Conservation (phyloP, 78 protist species). For the Neovahlkampfia damariscottae region DNA sequence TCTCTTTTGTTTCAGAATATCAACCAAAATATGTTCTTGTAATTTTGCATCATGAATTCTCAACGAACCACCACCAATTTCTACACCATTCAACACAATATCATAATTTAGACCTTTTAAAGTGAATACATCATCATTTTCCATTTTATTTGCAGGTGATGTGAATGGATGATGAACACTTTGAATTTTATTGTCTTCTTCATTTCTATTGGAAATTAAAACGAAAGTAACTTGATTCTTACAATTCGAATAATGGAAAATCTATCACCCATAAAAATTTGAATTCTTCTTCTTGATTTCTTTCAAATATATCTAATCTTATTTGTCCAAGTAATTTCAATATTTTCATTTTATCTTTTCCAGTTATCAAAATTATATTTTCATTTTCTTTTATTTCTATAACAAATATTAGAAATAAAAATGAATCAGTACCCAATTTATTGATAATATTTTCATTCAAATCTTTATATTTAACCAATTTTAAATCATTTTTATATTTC, state of each 20-base stretch:
- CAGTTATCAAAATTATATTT: too few relatives aligned
- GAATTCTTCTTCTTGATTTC: slow-evolving; percentile 13
- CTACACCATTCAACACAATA: slow-evolving; percentile 70
- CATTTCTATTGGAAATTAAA: slow-evolving; percentile 8
- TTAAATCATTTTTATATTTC: too few relatives aligned
- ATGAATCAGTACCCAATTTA: too few relatives aligned
- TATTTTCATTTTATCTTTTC: too few relatives aligned
- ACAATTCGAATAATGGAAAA: slow-evolving; percentile 60
- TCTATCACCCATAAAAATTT: slow-evolving; percentile 74
- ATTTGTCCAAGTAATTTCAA: too few relatives aligned
- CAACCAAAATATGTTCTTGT: slow-evolving; percentile 37
- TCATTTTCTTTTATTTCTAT: too few relatives aligned
- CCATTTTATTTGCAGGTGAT: slow-evolving; percentile 34
- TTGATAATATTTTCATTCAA: too few relatives aligned
- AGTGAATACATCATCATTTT: neutral
- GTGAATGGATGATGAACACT: slow-evolving; percentile 80
- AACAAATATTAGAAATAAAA: too few relatives aligned
- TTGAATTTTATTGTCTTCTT: neutral
- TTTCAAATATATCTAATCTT: neutral
- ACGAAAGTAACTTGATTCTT: neutral
- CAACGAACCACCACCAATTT: slow-evolving; percentile 80
- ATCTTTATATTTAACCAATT: too few relatives aligned
- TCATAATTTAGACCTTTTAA: slow-evolving; percentile 62
- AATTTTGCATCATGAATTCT: slow-evolving; percentile 57
- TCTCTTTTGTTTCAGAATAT: neutral